These are phyloP conservation scores for Candida gorgasii DNA, from an alignment of 805 yeast species.

Conservation along the genomic window DNA sequence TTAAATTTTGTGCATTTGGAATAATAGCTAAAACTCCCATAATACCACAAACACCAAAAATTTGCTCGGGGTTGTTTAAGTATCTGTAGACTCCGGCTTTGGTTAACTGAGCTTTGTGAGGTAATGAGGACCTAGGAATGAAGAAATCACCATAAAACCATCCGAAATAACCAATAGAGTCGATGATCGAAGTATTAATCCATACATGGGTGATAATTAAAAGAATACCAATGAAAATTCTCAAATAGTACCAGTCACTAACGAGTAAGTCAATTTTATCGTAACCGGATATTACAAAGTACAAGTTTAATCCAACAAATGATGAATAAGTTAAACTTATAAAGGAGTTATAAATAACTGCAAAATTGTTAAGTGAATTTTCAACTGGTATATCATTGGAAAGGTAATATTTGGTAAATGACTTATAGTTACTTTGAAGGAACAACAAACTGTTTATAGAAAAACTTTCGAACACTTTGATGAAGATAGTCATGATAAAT, in stretches of 20 bases:
- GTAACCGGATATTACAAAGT: slow-evolving; percentile 19
- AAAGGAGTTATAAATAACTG: slow-evolving; percentile 56
- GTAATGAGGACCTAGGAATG: slow-evolving; percentile 50
- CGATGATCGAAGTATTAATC: slow-evolving; percentile 68
- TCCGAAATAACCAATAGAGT: slow-evolving; percentile 79
- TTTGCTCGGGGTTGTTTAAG: slow-evolving; percentile 78
- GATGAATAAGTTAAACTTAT: slow-evolving; percentile 56
- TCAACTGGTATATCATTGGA: slow-evolving; percentile 64
- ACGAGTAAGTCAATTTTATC: slow-evolving; percentile 20
- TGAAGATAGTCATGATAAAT: slow-evolving; percentile 42
- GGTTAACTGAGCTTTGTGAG: slow-evolving; percentile 52
- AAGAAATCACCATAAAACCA: slow-evolving; percentile 91
- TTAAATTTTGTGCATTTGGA: slow-evolving; percentile 52
- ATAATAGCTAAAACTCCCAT: slow-evolving; percentile 72
- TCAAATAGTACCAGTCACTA: slow-evolving; percentile 45
- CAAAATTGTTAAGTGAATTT: slow-evolving; percentile 73
- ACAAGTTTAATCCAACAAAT: slow-evolving; percentile 44
- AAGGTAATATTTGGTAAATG: slow-evolving; percentile 65
- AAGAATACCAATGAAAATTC: slow-evolving; percentile 59
- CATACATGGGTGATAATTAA: slow-evolving; percentile 62
- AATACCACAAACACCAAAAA: slow-evolving; percentile 74
- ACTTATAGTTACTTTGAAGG: slow-evolving; percentile 59
- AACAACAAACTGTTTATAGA: slow-evolving; percentile 53
- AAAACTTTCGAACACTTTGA: slow-evolving; percentile 53
- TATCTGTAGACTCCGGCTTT: slow-evolving; percentile 82